Evolutionary conservation across 345 rosid genomes (phyloP).

Genomic region (Murraya koenigii): DNA sequence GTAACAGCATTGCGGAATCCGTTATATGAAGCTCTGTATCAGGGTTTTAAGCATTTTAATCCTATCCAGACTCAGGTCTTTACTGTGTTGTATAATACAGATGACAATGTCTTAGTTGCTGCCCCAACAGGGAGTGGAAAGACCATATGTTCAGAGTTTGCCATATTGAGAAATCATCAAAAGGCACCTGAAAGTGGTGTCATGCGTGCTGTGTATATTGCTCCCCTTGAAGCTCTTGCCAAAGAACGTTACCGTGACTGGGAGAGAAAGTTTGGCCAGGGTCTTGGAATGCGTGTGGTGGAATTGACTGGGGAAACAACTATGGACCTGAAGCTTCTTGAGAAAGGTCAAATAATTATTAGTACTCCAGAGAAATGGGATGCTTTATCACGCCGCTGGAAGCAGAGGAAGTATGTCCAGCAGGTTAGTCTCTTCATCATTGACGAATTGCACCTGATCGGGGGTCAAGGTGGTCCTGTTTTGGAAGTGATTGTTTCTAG

Average conservation of each 20-base stretch:
- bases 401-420: slow-evolving; percentile 78
- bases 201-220: slow-evolving; percentile 83
- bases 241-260: slow-evolving; percentile 76
- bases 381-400: slow-evolving; percentile 96
- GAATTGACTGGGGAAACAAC: slow-evolving; percentile 89
- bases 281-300: slow-evolving; percentile 82
- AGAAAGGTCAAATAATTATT: slow-evolving; percentile 79
- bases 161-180: slow-evolving; percentile 84
- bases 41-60: slow-evolving; percentile 89
- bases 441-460: slow-evolving; percentile 93
- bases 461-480: slow-evolving; percentile 88
- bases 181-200: slow-evolving; percentile 55
- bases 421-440: slow-evolving; percentile 92
- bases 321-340: slow-evolving; percentile 77
- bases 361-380: slow-evolving; percentile 99
- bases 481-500: slow-evolving; percentile 90
- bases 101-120: slow-evolving; percentile 91
- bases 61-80: slow-evolving; percentile 99
- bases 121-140: slow-evolving; percentile 99
- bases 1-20: slow-evolving; percentile 94
- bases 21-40: slow-evolving; percentile 79
- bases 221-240: slow-evolving; percentile 93
- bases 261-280: slow-evolving; percentile 81
- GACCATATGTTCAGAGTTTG: slow-evolving; percentile 95
- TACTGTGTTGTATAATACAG: slow-evolving; percentile 79